Evolutionary conservation across 1,139 yeast species (phyloP), one percentile per base, ranked within the genome.

Genomic region (Suhomyces taliae): DNA sequence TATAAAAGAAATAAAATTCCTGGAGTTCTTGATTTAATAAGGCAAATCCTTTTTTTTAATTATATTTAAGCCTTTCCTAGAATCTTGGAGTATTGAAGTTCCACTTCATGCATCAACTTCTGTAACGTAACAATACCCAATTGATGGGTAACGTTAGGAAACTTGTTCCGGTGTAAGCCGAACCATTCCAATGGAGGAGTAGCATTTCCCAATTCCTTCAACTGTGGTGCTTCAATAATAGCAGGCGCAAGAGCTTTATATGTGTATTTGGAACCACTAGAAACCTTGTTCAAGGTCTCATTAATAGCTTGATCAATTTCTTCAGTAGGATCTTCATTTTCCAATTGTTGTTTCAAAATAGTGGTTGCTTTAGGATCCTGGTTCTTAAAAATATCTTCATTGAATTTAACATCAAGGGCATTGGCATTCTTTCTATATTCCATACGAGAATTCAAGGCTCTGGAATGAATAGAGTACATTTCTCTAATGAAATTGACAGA

Each of bases 171-270:
- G 62, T 93, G 95, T 32, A 93, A 75, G 1, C 99, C 99, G 69
- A 93, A 87, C 99, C 99, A 93, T 64, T 93, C 98, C 52, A 93
- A 70, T 2, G 99, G 98, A 1, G 99, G 99, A 0, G 99, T 93
- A 1, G 97, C 98, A 66, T 87, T 93, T 31, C 98, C 98, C 60
- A 93, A 74, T 60, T 93, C 98, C 58, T 84, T 83, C 56, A 93
- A 72, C 57, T 86, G 95, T 1, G 98, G 98, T 26, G 93, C 89
- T 52, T 88, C 95, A 40, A 93, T 90, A 8, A 81, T 73, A 1
- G 97, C 96, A 8, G 87, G 87, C 36, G 79, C 82, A 27, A 87
- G 60, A 0, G 98, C 81, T 14, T 77, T 61, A 57, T 93, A 93
- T 0, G 54, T 63, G 57, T 77, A 87, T 52, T 80, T 81, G 7